Evolutionary conservation across 768 basidiomycete species (phyloP), one percentile per base, ranked within the genome.

Genomic region (Russula virescens): DNA sequence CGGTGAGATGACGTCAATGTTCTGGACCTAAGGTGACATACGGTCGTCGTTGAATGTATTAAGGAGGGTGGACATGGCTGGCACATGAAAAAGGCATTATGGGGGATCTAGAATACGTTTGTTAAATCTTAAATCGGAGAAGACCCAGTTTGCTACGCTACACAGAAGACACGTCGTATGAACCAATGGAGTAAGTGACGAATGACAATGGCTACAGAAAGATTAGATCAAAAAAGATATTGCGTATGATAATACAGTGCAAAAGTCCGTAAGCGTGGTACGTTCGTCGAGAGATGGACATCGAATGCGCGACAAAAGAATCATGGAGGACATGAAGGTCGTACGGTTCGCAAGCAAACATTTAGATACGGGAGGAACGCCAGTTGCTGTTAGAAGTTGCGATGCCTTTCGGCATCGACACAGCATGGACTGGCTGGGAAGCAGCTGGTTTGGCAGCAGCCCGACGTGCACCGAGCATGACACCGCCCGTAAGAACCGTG

Each of bases 401-500:
- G 69, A 62, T 66, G 75, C 71, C 56, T 38, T 23, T 59, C n/a
- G 42, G 23, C 38, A 28, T 28, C 11, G 54, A 43, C 18, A 11
- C 43, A 28, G 13, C 62, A 60, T 74, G 70, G 66, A 75, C 78
- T 43, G 79, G 71, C 25, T 59, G 38, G 26, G 67, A 52, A 40
- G 49, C 26, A 21, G 64, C 60, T 2, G 71, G 55, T 68, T 71
- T 72, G 53, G 70, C 23, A 42, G 50, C 16, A 28, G 21, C 43
- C 25, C 14, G 10, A 49, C 58, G 68, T 16, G 56, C 76, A 54
- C 89, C 89, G 64, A 92, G 87, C 90, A 92, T 92, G 67, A 91
- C 89, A 66, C 89, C 90, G 60, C 90, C 90, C 3, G 89, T 91
- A 68, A 92, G 83, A 54, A 91, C 89, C 31, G 89, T 91, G 57